Base-by-base conservation (phyloP, 768 basidiomycete species). In the Panus rudis region DNA sequence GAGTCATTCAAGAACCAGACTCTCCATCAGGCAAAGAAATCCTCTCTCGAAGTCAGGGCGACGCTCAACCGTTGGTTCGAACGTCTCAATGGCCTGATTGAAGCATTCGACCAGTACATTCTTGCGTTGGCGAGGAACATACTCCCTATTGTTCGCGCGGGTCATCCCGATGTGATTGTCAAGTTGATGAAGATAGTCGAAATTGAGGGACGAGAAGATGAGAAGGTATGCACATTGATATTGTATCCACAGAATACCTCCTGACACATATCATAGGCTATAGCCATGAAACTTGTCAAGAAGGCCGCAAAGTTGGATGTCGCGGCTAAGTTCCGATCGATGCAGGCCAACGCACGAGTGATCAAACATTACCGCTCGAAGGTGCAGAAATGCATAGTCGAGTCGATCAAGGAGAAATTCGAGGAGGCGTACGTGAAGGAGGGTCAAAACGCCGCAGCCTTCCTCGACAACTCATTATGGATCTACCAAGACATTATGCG, bases 281-380 rank as follows among this genome's bases (percentile, higher is more conserved):
- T 96, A 24, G 93, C 89, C 27, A 88, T 98, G 58, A 78, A 86
- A 40, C 83, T 99, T 17, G 86, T 98, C 45, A 94, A 92, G 63
- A 94, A 92, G 61, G 84, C 89, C 2, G 89, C 90, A 6, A 92
- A 90, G 56, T 72, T 87, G 60, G 93, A 94, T 54, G 87, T 92
- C 16, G 90, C 96, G 1, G 83, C 89, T 10, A 92, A 90, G 62
- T 93, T 91, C 68, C 88, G 80, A 57, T 94, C 91, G 12, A 80
- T 93, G 75, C 86, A 90, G 63, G 92, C 92, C 34, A 83, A 92
- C 52, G 89, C 93, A 11, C 82, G 94, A 32, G 72, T 90, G 25
- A 79, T 98, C 60, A 99, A 98, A 64, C 89, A 96, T 62, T 98
- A 98, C 61, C 81, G 93, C 14, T 81, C 87, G 43, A 94, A 92